Evolutionary conservation across 176 grass and related monocot species (phyloP).

Genomic region (Themeda triandra): DNA sequence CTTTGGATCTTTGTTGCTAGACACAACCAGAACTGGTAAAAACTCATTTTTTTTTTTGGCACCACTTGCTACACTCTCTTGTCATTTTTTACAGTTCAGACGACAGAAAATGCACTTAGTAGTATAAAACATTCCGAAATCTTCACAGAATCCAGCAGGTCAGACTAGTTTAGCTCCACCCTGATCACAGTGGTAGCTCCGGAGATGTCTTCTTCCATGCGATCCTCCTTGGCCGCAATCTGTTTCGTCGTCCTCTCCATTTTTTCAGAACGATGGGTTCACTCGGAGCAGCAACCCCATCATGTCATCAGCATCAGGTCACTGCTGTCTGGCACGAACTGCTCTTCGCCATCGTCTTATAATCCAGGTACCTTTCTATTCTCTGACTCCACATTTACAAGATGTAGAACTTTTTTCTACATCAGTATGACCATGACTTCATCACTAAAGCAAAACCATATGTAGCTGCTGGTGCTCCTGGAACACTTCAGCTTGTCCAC

Average conservation of each 20-base stretch:
- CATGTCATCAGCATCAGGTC: not conserved
- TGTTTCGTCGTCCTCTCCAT: not conserved
- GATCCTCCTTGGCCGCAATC: not conserved
- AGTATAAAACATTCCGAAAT: no score
- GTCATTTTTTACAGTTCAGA: not conserved
- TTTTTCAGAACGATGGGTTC: not conserved
- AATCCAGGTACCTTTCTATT: not conserved
- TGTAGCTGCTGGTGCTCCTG: not conserved
- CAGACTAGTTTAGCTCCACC: not conserved
- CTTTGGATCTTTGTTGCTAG: not conserved
- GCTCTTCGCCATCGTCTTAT: not conserved
- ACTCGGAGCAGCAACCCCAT: not conserved
- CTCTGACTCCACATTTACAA: not conserved
- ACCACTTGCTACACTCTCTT: not conserved
- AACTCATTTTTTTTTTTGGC: not conserved
- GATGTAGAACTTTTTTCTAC: not conserved
- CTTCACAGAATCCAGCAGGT: not conserved
- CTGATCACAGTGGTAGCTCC: not conserved
- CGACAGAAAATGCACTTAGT: not conserved
- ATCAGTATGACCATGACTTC: not conserved
- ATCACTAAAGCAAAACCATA: not conserved
- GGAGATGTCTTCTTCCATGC: not conserved
- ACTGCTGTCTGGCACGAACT: not conserved
- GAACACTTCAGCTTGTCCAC: not conserved
- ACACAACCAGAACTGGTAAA: not conserved